These are phyloP conservation scores for Prunus padus DNA, from an alignment of 306 rosid genomes.

Conservation along the genomic window DNA sequence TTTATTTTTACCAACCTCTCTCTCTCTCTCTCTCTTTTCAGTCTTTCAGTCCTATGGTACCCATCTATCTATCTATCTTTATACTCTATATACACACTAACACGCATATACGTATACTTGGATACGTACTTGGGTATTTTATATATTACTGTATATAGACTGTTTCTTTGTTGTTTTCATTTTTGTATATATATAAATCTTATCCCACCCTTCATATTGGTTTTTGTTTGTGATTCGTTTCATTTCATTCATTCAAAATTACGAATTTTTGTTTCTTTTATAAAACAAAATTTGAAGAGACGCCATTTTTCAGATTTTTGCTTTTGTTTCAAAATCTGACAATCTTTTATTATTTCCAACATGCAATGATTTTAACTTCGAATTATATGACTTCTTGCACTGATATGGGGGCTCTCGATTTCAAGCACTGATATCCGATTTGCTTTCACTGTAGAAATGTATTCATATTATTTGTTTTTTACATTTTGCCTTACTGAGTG, in stretches of 20 bases:
- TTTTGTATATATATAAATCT: neutral
- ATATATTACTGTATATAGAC: neutral
- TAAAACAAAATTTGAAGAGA: neutral
- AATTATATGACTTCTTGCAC: conserved; percentile 24
- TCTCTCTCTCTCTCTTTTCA: conserved; percentile 21
- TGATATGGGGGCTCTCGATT: conserved; percentile 22
- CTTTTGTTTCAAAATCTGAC: neutral
- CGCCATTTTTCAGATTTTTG: neutral
- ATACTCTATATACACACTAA: neutral
- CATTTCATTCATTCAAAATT: neutral
- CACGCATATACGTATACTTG: neutral
- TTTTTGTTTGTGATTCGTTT: neutral
- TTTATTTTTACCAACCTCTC: conserved; percentile 9
- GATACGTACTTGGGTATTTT: neutral
- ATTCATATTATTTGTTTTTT: conserved; percentile 12
- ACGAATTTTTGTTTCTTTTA: neutral
- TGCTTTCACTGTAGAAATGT: conserved; percentile 21
- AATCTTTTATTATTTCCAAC: conserved; percentile 9
- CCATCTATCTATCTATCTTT: neutral
- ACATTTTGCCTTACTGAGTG: conserved; percentile 8
- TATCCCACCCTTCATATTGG: neutral
- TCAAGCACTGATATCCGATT: conserved; percentile 28
- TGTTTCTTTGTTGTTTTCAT: neutral
- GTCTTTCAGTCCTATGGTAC: conserved; percentile 11
- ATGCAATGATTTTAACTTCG: conserved; percentile 45